These are phyloP conservation scores for Rhizoctonia solani DNA, from an alignment of 1,284 basidiomycete species.

Conservation along the genomic window DNA sequence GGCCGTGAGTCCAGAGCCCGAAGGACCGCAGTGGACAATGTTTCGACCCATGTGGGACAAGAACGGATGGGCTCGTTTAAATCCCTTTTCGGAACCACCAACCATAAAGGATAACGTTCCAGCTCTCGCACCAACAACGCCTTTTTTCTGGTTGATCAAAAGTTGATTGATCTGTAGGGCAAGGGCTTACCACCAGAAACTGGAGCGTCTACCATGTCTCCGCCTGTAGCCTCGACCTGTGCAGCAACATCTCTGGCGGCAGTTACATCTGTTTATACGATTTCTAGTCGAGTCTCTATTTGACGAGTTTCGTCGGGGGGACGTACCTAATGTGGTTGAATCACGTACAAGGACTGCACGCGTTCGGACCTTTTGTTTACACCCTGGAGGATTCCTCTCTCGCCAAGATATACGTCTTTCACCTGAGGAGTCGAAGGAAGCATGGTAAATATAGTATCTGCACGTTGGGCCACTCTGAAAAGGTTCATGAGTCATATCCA, in stretches of 20 bases:
- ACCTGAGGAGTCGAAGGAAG: slow-evolving; percentile 86
- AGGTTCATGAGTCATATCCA: slow-evolving; percentile 1
- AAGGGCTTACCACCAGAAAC: slow-evolving; percentile 76
- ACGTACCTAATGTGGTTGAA: slow-evolving; percentile 69
- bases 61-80: slow-evolving; percentile 61
- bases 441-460: slow-evolving; percentile 79
- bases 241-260: slow-evolving; percentile 68
- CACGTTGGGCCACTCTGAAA: slow-evolving; percentile 61
- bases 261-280: slow-evolving; percentile 70
- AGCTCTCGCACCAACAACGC: slow-evolving; percentile 81
- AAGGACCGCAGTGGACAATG: slow-evolving; percentile 83
- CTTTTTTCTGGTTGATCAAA: slow-evolving; percentile 46
- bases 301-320: background rate
- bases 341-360: slow-evolving; percentile 75
- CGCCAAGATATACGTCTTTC: slow-evolving; percentile 64
- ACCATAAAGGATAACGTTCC: slow-evolving; percentile 89
- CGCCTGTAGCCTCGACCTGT: slow-evolving; percentile 61
- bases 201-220: slow-evolving; percentile 84
- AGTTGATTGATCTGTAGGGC: background rate
- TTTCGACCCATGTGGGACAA: slow-evolving; percentile 77
- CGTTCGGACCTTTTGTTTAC: slow-evolving; percentile 40
- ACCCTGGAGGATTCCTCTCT: slow-evolving; percentile 61
- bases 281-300: background rate
- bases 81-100: slow-evolving; percentile 69
- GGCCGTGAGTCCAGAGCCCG: slow-evolving; percentile 81